Evolutionary conservation across 106 monocot genomes (phyloP).

Genomic region (Gastrodia elata): DNA sequence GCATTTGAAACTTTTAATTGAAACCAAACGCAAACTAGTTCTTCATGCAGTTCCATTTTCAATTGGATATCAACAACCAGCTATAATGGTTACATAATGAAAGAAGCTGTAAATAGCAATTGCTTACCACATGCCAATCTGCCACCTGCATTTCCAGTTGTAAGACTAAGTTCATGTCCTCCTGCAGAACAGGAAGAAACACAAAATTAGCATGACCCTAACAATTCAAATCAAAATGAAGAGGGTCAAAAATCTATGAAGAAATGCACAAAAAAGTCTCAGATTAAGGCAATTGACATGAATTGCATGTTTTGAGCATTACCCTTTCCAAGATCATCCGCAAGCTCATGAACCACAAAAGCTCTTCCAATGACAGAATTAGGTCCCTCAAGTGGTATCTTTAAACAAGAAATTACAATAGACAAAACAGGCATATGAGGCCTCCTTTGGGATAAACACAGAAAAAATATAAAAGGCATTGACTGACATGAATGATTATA

Average conservation of each 20-base stretch:
- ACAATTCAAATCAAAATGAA: not conserved
- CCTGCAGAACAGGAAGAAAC: slow-evolving; percentile 24
- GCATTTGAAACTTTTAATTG: not conserved
- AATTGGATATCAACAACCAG: not conserved
- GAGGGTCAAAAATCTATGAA: not conserved
- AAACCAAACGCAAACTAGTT: not conserved
- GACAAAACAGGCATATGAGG: not conserved
- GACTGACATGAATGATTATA: not conserved
- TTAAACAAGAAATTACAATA: not conserved
- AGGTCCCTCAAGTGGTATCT: slow-evolving; percentile 65
- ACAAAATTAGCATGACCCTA: not conserved
- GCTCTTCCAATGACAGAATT: slow-evolving; percentile 88
- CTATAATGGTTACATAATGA: not conserved
- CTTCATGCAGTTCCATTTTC: not conserved
- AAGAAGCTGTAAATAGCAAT: not conserved
- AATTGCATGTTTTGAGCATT: not conserved
- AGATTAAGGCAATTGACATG: not conserved
- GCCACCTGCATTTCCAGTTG: slow-evolving; percentile 90
- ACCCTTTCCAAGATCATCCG: slow-evolving; percentile 95
- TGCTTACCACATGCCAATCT: slow-evolving; percentile 87
- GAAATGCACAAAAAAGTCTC: not conserved
- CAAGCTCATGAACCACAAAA: slow-evolving; percentile 82
- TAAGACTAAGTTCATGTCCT: slow-evolving; percentile 85
- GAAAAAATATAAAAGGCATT: not conserved
- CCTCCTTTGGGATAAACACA: not conserved